Base-by-base conservation (phyloP, 495 filamentous ascomycete species). In the Gamarada debralockiae region DNA sequence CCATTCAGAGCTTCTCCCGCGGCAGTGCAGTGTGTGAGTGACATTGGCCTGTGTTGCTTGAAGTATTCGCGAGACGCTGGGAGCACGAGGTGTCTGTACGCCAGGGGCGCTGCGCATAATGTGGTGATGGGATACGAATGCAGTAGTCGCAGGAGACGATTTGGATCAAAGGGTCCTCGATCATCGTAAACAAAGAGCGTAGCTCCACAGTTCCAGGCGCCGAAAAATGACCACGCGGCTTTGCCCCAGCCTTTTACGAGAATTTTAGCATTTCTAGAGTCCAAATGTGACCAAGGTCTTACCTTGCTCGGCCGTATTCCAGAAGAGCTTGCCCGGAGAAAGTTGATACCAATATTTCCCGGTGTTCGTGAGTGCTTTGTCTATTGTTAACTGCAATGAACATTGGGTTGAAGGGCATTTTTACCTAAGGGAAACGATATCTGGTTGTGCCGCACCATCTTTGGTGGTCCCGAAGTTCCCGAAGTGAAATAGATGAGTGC, bases 141-240 rank as follows among this genome's bases (percentile, higher is more conserved):
- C 5, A 53, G 38, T 10, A 33, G 8, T 1, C 15, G 2, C 4
- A 45, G 8, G 3, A 46, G 38, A 34, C 41, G 50, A 3, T 2
- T 17, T 15, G 50, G 4, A 31, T 31, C 25, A 23, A 53, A 53
- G 2, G 39, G 10, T 3, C 9, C 1, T 3, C 50, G 50, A 37
- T 53, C 50, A 24, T 53, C 50, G 40, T 53, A 17, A 17, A 53
- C 39, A 17, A 53, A 53, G 25, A 53, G 50, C 1, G 21, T 53
- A n/a, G 50, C 50, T 2, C 50, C 50, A 22, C 38, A 46, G 21
- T 53, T 53, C 50, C 50, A 53, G 7, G 50, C 27, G 2, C 50
- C 50, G 21, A 53, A 53, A 24, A 53, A 53, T 10, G 50, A 53
- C 50, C 50, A 53, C 2, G 50, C 50, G 22, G 50, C 50, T 23